These are phyloP conservation scores for Herpetomonas muscarum DNA, from an alignment of 208 protist genomes.

Conservation along the genomic window DNA sequence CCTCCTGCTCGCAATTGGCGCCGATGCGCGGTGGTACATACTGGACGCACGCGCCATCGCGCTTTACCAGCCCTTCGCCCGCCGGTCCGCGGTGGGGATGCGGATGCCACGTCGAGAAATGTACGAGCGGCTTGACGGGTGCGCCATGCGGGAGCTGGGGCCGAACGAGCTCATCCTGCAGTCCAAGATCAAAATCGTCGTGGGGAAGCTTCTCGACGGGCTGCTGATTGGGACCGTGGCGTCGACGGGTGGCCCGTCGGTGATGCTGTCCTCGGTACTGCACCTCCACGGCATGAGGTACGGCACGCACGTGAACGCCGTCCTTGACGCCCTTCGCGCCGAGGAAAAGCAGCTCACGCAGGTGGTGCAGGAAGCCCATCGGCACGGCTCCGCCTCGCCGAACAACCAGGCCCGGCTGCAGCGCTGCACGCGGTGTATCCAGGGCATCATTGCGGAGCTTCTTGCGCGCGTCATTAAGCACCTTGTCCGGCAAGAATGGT, in stretches of 20 bases:
- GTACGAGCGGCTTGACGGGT: constrained; percentile 22
- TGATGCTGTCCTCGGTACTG: constrained; percentile 36
- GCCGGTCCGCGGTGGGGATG: constrained; percentile 19
- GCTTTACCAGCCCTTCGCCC: constrained; percentile 30
- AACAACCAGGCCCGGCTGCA: constrained; percentile 29
- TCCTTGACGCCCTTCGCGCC: constrained; percentile 32
- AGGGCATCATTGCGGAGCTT: constrained; percentile 41
- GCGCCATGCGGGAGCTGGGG: constrained; percentile 19
- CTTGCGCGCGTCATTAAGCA: constrained; percentile 37
- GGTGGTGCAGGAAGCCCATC: constrained; percentile 24
- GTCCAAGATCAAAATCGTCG: constrained; percentile 38
- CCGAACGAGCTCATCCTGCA: constrained; percentile 47
- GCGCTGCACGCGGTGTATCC: constrained; percentile 35
- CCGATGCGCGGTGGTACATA: constrained; percentile 52
- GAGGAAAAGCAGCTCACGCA: constrained; percentile 32
- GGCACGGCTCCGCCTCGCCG: constrained; percentile 27
- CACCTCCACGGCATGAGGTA: constrained; percentile 46
- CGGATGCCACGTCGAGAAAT: constrained; percentile 38
- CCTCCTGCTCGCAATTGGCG: constrained; percentile 26
- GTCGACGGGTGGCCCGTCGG: constrained; percentile 14
- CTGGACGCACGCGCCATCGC: constrained; percentile 37
- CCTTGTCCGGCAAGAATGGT: constrained; percentile 33
- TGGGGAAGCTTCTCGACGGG: constrained; percentile 35
- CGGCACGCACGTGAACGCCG: constrained; percentile 42
- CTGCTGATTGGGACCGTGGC: constrained; percentile 3